A percentile compares a stretch with the other conserved stretches of the same genome.
Conservation (phyloP, 345 rosid genomes). For the Cardamine chenopodiifolia region DNA sequence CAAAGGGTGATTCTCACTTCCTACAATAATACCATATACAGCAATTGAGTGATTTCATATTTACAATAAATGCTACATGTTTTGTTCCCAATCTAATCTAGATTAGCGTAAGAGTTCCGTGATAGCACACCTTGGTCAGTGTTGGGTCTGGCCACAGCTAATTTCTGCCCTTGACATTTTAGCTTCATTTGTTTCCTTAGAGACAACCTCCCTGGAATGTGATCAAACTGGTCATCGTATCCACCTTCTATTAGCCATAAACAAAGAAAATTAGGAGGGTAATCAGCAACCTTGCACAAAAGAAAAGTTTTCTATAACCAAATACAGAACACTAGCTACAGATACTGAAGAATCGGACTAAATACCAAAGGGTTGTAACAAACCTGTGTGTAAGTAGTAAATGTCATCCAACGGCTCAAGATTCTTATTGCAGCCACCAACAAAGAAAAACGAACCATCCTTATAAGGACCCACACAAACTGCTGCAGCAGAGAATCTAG, state of each 20-base stretch:
- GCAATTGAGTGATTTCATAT: neutral
- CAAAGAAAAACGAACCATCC: conserved; percentile 66
- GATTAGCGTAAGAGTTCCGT: conserved; percentile 3
- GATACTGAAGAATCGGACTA: neutral
- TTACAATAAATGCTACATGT: neutral
- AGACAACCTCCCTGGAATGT: conserved; percentile 63
- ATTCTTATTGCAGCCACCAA: conserved; percentile 91
- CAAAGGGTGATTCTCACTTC: conserved; percentile 51
- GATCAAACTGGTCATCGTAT: conserved; percentile 45
- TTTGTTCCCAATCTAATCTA: neutral
- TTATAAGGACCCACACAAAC: conserved; percentile 81
- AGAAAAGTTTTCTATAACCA: neutral
- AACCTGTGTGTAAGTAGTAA: conserved; percentile 85
- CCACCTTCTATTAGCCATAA: conserved; percentile 53
- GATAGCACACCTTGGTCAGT: conserved; percentile 48
- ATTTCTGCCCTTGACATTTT: conserved; percentile 75
- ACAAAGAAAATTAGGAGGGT: conserved; percentile 12
- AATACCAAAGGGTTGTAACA: conserved; percentile 11
- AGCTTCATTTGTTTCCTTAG: conserved; percentile 83
- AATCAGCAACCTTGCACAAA: conserved; percentile 9
- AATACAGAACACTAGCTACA: neutral
- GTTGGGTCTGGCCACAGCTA: conserved; percentile 60
- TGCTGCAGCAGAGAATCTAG: conserved; percentile 87
- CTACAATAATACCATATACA: conserved; percentile 47
- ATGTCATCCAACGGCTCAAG: conserved; percentile 93